A percentile compares a stretch with the other conserved stretches of the same genome.
Evolutionary conservation across 202 grass and related monocot genomes (phyloP).

Genomic region (Bolboschoenoplectus hybrid): DNA sequence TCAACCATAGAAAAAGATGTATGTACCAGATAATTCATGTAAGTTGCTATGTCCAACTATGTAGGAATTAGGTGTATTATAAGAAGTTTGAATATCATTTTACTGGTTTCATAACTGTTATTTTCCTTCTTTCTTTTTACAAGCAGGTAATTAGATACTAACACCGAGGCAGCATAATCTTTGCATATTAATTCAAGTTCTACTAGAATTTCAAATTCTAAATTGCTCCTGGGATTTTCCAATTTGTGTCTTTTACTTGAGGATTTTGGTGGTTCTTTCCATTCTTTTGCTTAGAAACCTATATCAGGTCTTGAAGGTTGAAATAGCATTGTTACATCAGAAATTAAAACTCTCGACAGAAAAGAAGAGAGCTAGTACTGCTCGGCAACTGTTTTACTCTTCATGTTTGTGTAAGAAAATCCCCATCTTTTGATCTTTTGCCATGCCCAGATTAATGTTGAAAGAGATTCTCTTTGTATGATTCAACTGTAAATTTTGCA

Average conservation of each 20-base stretch:
- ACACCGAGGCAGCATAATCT: neutral
- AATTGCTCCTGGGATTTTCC: slow-evolving; percentile 21
- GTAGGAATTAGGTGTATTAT: neutral
- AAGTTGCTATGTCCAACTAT: slow-evolving; percentile 25
- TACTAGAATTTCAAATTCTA: slow-evolving; percentile 23
- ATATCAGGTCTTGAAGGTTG: neutral
- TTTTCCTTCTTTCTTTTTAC: neutral
- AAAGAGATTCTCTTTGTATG: neutral
- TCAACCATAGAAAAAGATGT: slow-evolving; percentile 15
- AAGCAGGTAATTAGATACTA: slow-evolving; percentile 27
- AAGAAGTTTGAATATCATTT: neutral
- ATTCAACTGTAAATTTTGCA: slow-evolving; percentile 32
- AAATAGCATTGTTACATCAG: neutral
- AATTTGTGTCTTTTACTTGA: slow-evolving; percentile 7
- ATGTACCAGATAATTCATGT: slow-evolving; percentile 5
- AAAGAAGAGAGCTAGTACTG: neutral
- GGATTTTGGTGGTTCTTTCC: slow-evolving; percentile 2
- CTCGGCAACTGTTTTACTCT: neutral
- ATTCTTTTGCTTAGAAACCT: slow-evolving; percentile 12
- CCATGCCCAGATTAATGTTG: neutral
- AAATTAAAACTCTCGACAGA: neutral
- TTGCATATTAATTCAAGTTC: neutral
- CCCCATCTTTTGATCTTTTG: neutral
- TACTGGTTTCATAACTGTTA: neutral
- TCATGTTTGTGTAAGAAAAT: neutral